A percentile compares a stretch with the other conserved stretches of the same genome.
Conservation (phyloP, 2,329 filamentous ascomycete genomes). For the Sporothrix euskadiensis region DNA sequence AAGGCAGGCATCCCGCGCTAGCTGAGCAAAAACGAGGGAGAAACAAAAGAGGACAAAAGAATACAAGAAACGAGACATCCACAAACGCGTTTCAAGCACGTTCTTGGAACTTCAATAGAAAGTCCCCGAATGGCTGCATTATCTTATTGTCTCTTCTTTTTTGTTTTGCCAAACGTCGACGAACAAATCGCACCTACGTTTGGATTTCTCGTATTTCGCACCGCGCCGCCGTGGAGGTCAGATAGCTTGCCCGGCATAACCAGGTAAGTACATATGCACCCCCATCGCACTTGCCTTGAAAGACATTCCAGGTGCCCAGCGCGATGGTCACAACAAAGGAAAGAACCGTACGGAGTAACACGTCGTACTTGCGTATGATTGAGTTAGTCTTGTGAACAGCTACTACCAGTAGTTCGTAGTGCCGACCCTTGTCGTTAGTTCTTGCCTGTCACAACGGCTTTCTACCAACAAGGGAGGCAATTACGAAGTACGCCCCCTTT, state of each 20-base stretch:
- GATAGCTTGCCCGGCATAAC: neutral
- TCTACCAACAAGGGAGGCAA: neutral
- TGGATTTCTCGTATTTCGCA: slow-evolving; percentile 19
- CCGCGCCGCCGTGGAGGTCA: neutral
- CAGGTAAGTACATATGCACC: neutral
- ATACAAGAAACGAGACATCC: neutral
- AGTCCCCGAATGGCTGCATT: slow-evolving; percentile 4
- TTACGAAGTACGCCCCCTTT: neutral
- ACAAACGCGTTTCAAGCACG: neutral
- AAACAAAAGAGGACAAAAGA: neutral
- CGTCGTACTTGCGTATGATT: neutral
- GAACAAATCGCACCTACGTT: neutral
- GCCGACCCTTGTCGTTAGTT: neutral
- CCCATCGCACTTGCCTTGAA: neutral
- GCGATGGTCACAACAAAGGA: neutral
- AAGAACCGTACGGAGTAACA: neutral
- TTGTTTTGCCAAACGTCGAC: neutral
- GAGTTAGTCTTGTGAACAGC: neutral
- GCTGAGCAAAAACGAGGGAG: slow-evolving; percentile 18
- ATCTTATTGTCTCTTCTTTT: neutral
- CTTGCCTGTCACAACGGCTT: neutral
- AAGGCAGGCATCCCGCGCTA: slow-evolving; percentile 12
- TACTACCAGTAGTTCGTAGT: neutral
- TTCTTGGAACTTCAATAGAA: neutral
- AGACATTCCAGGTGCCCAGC: neutral